These are phyloP conservation scores for Aspergillus spinulosporus DNA, from an alignment of 2,329 filamentous ascomycete species.

Conservation along the genomic window DNA sequence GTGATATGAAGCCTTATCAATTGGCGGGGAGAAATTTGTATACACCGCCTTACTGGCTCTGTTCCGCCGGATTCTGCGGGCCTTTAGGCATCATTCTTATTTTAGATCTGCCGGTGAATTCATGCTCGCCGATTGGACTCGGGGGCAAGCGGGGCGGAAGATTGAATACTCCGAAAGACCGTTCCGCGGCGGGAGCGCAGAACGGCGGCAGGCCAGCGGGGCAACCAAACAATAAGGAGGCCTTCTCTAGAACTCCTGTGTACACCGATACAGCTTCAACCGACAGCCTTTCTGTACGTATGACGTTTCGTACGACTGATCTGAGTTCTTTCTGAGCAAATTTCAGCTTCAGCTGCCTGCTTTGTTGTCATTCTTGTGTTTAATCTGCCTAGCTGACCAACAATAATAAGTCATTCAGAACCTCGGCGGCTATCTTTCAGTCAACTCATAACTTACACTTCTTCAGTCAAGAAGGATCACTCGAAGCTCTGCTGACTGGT, in stretches of 20 bases:
- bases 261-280: not conserved
- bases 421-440: not conserved
- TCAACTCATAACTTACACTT: not conserved
- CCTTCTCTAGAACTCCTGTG: slow-evolving; percentile 3
- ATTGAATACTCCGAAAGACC: slow-evolving; percentile 26
- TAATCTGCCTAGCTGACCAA: not conserved
- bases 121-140: slow-evolving; percentile 22
- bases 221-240: slow-evolving; percentile 18
- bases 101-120: slow-evolving; percentile 10
- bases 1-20: slow-evolving; percentile 22
- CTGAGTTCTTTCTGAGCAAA: too few species aligned
- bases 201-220: slow-evolving; percentile 16
- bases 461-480: not conserved
- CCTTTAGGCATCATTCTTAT: slow-evolving; percentile 7
- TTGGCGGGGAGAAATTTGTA: slow-evolving; percentile 21
- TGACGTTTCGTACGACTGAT: not conserved
- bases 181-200: slow-evolving; percentile 18
- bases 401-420: not conserved
- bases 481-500: not conserved
- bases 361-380: not conserved
- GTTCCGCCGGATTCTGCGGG: slow-evolving; percentile 1
- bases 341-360: not conserved
- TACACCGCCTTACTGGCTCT: slow-evolving; percentile 12
- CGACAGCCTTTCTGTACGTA: not conserved
- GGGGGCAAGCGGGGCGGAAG: slow-evolving; percentile 21